Base-by-base conservation (phyloP, 1,139 yeast species). In the Suzukiozyma palmioleophila region DNA sequence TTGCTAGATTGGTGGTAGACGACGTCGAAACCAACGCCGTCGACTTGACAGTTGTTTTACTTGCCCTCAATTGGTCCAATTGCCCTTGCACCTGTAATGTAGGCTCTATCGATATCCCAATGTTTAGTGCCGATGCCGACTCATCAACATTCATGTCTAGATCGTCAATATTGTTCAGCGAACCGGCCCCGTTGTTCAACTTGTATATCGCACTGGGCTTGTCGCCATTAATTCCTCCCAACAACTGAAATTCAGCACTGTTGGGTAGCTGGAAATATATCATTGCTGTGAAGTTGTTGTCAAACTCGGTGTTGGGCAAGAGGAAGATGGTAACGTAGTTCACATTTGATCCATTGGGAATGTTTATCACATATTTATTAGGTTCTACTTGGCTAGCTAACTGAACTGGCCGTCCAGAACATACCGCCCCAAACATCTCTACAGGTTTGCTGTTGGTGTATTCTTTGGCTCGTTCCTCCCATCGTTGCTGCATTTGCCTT, bases 121-220 rank as follows among this genome's bases (percentile, higher is more conserved):
- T 80, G 12, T 80, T 75, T 39, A 90, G 62, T 9, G 56, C 24
- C 39, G 39, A 35, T 49, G 50, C 12, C 39, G 39, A 1, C 36
- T 40, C 15, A 40, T 68, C 77, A 22, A 63, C 59, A 38, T 61
- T 55, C 12, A 62, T 67, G 21, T 60, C 66, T 26, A 52, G 56
- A 56, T 59, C 55, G 12, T 54, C 57, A 44, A 53, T 47, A 36
- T 60, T 69, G 31, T 51, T 51, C 32, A 52, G 40, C n/a, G 54
- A 36, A 25, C 47, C 42, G 31, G 45, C 46, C 36, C 46, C 43
- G 56, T 68, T 81, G 57, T 79, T 84, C 44, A 92, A 73, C 54
- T 82, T 84, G 67, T 86, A 92, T 7, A 92, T 92, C 0, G 97
- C 96, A 41, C 96, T 85, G 16, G 95, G 97, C 56, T 92, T 92